These are phyloP conservation scores for Globisporangium paddicum DNA, from an alignment of 352 stramenopile genomes.

Conservation along the genomic window DNA sequence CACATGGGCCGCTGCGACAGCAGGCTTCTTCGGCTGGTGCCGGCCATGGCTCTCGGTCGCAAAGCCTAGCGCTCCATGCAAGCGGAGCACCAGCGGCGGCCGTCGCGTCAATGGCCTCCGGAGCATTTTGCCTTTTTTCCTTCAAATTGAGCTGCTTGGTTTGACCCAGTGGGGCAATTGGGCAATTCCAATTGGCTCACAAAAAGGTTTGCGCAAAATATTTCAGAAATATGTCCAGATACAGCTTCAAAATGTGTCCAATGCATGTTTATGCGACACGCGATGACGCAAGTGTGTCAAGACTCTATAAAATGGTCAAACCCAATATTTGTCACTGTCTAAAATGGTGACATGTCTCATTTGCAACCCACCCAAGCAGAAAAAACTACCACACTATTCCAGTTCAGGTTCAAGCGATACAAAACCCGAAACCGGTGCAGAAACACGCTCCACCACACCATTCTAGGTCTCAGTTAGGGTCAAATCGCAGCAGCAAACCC, in stretches of 20 bases:
- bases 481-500: neutral
- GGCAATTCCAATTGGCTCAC: no score
- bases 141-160: neutral
- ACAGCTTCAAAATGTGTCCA: no score
- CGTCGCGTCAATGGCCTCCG: neutral
- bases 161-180: neutral
- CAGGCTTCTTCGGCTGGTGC: neutral
- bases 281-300: slow-evolving; percentile 3
- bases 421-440: neutral
- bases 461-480: neutral
- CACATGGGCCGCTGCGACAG: slow-evolving; percentile 9
- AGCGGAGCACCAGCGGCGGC: neutral
- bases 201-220: no score
- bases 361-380: slow-evolving; percentile 18
- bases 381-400: slow-evolving; percentile 3
- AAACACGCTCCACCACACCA: neutral
- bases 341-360: no score
- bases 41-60: neutral
- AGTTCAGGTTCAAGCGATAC: no score
- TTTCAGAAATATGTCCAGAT: no score
- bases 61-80: slow-evolving; percentile 2
- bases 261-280: neutral
- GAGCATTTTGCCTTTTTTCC: neutral
- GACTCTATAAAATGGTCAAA: no score
- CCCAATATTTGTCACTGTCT: no score